Conservation (phyloP, 495 filamentous ascomycete species). For the Penicillium cinerascens region DNA sequence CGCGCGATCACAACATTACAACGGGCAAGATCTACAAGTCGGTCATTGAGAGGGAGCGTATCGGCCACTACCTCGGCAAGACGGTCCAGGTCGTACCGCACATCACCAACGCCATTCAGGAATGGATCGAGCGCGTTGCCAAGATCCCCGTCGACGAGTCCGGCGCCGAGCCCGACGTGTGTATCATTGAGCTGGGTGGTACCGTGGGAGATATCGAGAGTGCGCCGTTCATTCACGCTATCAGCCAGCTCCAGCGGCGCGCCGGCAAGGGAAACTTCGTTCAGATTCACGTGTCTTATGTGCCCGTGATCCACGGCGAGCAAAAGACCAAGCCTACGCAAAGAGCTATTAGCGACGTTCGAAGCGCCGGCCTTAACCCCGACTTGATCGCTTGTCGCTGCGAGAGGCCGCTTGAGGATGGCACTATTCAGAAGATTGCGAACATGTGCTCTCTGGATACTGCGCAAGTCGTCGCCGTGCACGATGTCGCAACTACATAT, state of each 20-base stretch:
- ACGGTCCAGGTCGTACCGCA: conserved; percentile 96
- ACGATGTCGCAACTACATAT: conserved; percentile 81
- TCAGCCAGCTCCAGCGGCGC: conserved; percentile 69
- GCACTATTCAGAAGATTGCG: conserved; percentile 85
- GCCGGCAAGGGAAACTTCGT: conserved; percentile 78
- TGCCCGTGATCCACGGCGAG: conserved; percentile 51
- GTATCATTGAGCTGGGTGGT: conserved; percentile 72
- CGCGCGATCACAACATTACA: conserved; percentile 28
- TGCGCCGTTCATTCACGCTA: conserved; percentile 82
- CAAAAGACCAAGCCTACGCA: conserved; percentile 98
- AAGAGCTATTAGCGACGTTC: conserved; percentile 74
- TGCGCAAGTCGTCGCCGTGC: conserved; percentile 79
- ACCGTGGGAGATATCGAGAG: conserved; percentile 91
- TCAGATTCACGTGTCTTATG: conserved; percentile 53
- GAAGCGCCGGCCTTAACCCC: conserved; percentile 77
- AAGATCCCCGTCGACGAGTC: conserved; percentile 85
- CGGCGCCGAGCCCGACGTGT: conserved; percentile 80
- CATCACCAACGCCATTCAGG: conserved; percentile 83
- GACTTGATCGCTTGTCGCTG: conserved; percentile 96
- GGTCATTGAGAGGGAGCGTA: conserved; percentile 76
- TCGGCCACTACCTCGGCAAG: conserved; percentile 82
- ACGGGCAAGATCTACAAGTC: conserved; percentile 92
- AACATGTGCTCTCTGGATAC: conserved; percentile 52
- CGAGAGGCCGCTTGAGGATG: conserved; percentile 62
- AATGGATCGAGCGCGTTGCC: conserved; percentile 88